These are phyloP conservation scores for Nakazawaea ambrosiae DNA, from an alignment of 805 yeast species.

Conservation along the genomic window DNA sequence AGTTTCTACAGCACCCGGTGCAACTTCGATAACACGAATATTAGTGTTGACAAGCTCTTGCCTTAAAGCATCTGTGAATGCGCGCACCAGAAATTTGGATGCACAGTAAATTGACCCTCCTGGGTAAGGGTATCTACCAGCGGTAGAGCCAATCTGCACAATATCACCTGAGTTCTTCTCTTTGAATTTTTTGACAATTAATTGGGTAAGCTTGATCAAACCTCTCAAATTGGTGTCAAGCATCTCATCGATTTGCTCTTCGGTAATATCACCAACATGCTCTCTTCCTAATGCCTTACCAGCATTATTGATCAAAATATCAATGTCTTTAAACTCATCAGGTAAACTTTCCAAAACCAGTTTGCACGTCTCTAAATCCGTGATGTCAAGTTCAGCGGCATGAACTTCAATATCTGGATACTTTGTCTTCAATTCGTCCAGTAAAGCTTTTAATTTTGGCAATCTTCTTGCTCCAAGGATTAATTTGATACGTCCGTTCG, in stretches of 20 bases:
- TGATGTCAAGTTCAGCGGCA: constrained; percentile 31
- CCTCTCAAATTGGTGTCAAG: constrained; percentile 86
- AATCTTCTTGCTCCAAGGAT: constrained; percentile 48
- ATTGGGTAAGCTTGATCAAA: constrained; percentile 76
- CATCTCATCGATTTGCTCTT: constrained; percentile 66
- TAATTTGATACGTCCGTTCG: constrained; percentile 41
- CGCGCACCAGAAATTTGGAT: constrained; percentile 64
- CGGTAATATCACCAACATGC: constrained; percentile 58
- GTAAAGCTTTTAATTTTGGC: constrained; percentile 34
- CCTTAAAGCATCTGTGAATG: constrained; percentile 60
- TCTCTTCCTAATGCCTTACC: constrained; percentile 80
- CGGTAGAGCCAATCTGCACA: constrained; percentile 70
- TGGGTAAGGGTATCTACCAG: constrained; percentile 74
- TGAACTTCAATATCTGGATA: constrained; percentile 28
- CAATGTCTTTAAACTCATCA: constrained; percentile 47
- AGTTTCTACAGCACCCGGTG: constrained; percentile 77
- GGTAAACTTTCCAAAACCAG: constrained; percentile 38
- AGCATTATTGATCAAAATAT: constrained; percentile 65
- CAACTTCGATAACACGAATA: constrained; percentile 66
- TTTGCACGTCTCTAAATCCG: constrained; percentile 36
- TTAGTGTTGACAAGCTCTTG: constrained; percentile 45
- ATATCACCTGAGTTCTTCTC: constrained; percentile 66
- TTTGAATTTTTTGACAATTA: constrained; percentile 64
- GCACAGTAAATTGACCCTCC: constrained; percentile 78
- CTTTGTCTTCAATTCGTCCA: constrained; percentile 26